Evolutionary conservation across 2,329 filamentous ascomycete species (phyloP), one percentile per base, ranked within the genome.

Genomic region (Fusarium graminum): DNA sequence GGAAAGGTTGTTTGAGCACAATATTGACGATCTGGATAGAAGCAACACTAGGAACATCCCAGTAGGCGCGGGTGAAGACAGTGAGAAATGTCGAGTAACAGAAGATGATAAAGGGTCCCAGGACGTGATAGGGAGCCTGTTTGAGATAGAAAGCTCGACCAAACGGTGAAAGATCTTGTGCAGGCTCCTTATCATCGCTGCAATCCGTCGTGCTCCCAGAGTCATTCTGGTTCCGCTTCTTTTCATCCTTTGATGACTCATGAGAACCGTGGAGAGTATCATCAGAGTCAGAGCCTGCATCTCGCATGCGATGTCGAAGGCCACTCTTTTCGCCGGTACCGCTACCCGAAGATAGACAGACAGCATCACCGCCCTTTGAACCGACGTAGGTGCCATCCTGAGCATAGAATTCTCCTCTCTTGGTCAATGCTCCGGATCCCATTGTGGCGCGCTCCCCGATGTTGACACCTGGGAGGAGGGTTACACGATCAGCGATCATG

Each of bases 141-240:
- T 60, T 60, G 2, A 60, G 39, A 9, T 44, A 60, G 6, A 60
- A 60, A 0, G 57, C 55, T 11, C 55, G 54, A 7, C 57, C 57
- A 0, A 60, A 60, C 3, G 57, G 57, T 11, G 57, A 60, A 0
- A 60, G 8, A 40, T 52, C 36, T 0, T 17, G 44, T 0, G 53
- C 22, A 8, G 38, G 32, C 4, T 29, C 26, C 7, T 28, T 39
- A 19, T 52, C 51, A 2, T n/a, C 16, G 0, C 1, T 28, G 7
- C n/a, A n/a, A 4, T 40, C 44, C 0, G 44, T 52, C 3, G n/a
- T 25, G 3, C 57, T 60, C 3, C 28, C 32, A 19, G 54, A 34
- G 0, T 40, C 44, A 3, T n/a, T 45, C 2, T 52, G 54, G 32
- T 16, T 34, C 2, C 19, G 14, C 4, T 59, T 57, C 16, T 59